Evolutionary conservation across 164 flowering plant genomes (phyloP).

Genomic region (Protea cynaroides): DNA sequence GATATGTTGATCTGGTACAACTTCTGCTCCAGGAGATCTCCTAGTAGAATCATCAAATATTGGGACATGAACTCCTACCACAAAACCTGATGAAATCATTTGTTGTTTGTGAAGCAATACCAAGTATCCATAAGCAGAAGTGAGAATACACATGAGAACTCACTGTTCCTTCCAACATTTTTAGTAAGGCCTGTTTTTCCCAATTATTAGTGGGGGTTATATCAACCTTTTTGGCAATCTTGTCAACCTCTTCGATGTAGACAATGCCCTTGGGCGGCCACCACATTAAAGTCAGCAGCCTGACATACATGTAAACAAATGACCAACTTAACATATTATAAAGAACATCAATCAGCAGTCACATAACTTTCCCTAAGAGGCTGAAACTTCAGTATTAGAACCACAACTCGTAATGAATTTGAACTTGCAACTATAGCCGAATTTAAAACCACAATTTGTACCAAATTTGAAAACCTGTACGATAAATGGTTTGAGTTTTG

Average conservation of each 20-base stretch:
- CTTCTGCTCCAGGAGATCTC: too few relatives aligned
- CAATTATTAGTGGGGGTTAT: not conserved
- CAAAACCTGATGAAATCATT: not conserved
- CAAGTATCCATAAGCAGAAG: not conserved
- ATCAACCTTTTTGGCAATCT: constrained; percentile 86
- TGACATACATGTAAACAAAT: constrained; percentile 18
- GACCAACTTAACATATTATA: not conserved
- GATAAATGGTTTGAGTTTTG: too few relatives aligned
- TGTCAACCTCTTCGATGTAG: constrained; percentile 98
- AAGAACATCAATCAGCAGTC: not conserved
- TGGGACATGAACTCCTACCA: not conserved
- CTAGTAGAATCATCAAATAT: too few relatives aligned
- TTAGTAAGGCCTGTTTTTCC: constrained; percentile 70
- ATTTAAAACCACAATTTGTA: too few relatives aligned
- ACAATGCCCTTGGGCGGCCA: constrained; percentile 97
- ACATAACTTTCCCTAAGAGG: too few relatives aligned
- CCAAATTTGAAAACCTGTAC: too few relatives aligned
- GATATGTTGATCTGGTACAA: too few relatives aligned
- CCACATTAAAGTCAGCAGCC: constrained; percentile 91
- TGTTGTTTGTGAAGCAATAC: not conserved
- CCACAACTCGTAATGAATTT: too few relatives aligned
- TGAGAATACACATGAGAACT: constrained; percentile 21
- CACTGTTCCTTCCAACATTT: constrained; percentile 98
- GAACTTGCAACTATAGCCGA: too few relatives aligned
- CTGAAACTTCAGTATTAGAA: too few relatives aligned